Base-by-base conservation (phyloP, 768 basidiomycete genomes). In the Gloeophyllum trabeum region DNA sequence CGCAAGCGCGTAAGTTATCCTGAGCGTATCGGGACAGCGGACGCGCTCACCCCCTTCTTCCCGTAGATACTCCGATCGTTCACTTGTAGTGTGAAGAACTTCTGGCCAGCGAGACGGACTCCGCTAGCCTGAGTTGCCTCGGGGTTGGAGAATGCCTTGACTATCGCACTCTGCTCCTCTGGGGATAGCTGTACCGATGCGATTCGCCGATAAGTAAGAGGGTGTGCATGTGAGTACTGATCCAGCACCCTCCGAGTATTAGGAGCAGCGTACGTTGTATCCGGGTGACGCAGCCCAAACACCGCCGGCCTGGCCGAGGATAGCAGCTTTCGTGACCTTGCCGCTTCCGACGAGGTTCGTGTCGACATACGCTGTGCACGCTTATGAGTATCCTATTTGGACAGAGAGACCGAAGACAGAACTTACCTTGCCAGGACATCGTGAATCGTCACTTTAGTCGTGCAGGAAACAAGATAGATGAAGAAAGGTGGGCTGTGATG, bases 241-340 rank as follows among this genome's bases (percentile, higher is more conserved):
- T 16, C 19, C 5, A 45, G 24, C 19, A 28, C 2, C 41, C 40
- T 41, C 23, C 2, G 32, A 32, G 30, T 41, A 36, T 38, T 35
- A 34, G 19, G n/a, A 10, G 6, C 5, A 20, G 61, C 79, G 50
- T 55, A 83, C 79, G 4, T 48, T 64, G 58, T 77, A 86, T 4
- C 77, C 79, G 3, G 67, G 1, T 4, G 73, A 70, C 1, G 63
- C 43, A 7, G 85, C 87, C 88, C 88, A 91, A 5, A 87, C 69
- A 40, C 88, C 86, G 39, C 86, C 87, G 50, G 70, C 54, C 42
- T 65, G 69, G 34, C 87, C 88, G 38, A 90, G 35, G 54, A 86
- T 81, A 23, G 89, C 89, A 28, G 88, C 91, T 52, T 73, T 71
- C 20, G 64, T n/a, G 55, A 94, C 64, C 62, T 77, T 86, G 50